phyloP scores from a whole-genome alignment of 805 yeast species.

The Metschnikowia dekortorum region DNA sequence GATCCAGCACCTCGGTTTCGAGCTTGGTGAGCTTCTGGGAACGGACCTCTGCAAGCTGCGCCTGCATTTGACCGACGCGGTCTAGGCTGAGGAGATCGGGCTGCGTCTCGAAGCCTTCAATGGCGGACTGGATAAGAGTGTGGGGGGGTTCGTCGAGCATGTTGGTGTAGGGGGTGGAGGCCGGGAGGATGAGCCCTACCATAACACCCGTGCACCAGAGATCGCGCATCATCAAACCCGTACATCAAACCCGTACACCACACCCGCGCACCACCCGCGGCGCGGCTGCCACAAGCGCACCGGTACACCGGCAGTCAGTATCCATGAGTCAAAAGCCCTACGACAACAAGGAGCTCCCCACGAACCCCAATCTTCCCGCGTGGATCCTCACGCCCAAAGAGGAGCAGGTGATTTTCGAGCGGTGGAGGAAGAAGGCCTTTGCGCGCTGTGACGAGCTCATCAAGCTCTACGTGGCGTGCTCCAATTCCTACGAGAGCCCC shows the following conservation, averaged over 20 bases:
- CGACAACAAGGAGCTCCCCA: slow-evolving; percentile 35
- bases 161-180: background rate
- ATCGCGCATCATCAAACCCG: too few species aligned
- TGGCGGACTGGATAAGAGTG: slow-evolving; percentile 36
- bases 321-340: slow-evolving; percentile 34
- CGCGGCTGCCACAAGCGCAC: background rate
- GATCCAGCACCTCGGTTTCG: slow-evolving; percentile 8
- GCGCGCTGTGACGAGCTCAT: slow-evolving; percentile 65
- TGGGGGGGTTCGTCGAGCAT: slow-evolving; percentile 34
- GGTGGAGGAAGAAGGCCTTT: slow-evolving; percentile 67
- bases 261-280: background rate
- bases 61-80: slow-evolving; percentile 38
- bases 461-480: slow-evolving; percentile 59
- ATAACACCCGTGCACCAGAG: too few species aligned
- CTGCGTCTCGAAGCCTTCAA: slow-evolving; percentile 48
- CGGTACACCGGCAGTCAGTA: background rate
- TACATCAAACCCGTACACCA: too few species aligned
- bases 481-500: slow-evolving; percentile 51
- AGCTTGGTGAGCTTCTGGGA: slow-evolving; percentile 18
- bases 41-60: slow-evolving; percentile 26
- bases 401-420: slow-evolving; percentile 65
- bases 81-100: slow-evolving; percentile 46
- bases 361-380: slow-evolving; percentile 52
- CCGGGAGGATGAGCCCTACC: too few species aligned
- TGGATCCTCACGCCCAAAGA: slow-evolving; percentile 78